phyloP scores from a whole-genome alignment of 1,284 basidiomycete genomes.

The Fomitopsis schrenkii region DNA sequence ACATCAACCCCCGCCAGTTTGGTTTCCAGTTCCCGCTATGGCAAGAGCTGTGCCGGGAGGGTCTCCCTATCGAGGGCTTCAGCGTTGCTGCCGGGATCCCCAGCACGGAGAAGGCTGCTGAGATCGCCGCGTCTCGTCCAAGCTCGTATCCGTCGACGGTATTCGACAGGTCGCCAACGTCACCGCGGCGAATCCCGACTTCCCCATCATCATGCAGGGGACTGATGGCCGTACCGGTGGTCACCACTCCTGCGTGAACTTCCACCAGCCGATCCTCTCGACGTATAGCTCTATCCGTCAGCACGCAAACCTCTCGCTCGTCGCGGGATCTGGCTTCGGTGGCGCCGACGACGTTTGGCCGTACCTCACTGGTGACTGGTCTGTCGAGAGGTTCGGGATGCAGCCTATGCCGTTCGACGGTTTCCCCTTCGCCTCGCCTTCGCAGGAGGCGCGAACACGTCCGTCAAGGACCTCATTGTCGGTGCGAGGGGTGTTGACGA shows the following conservation, averaged over 20 bases:
- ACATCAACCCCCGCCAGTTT: constrained; percentile 98
- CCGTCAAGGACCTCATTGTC: constrained; percentile 96
- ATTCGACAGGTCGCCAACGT: constrained; percentile 97
- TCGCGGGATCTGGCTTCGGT: constrained; percentile 97
- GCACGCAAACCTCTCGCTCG: constrained; percentile 84
- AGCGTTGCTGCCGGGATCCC: constrained; percentile 97
- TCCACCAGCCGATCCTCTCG: constrained; percentile 92
- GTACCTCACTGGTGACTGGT: constrained; percentile 97
- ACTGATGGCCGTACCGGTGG: constrained; percentile 99
- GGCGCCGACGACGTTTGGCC: constrained; percentile 96
- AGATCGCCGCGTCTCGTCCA: constrained; percentile 92
- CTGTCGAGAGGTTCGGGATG: constrained; percentile 71
- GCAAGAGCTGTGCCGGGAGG: constrained; percentile 96
- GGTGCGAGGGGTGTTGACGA: constrained; percentile 93
- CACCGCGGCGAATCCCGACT: constrained; percentile 91
- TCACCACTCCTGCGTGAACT: constrained; percentile 97
- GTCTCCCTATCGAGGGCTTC: constrained; percentile 95
- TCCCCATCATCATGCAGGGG: constrained; percentile 99
- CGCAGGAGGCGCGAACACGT: constrained; percentile 88
- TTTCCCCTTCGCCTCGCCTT: constrained; percentile 94
- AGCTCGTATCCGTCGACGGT: constrained; percentile 96
- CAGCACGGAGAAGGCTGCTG: constrained; percentile 84
- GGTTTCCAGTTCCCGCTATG: constrained; percentile 95
- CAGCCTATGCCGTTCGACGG: constrained; percentile 99
- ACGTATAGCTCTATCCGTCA: constrained; percentile 92